Evolutionary conservation across 2,329 filamentous ascomycete species (phyloP).

Genomic region (Colletotrichum orbiculare): DNA sequence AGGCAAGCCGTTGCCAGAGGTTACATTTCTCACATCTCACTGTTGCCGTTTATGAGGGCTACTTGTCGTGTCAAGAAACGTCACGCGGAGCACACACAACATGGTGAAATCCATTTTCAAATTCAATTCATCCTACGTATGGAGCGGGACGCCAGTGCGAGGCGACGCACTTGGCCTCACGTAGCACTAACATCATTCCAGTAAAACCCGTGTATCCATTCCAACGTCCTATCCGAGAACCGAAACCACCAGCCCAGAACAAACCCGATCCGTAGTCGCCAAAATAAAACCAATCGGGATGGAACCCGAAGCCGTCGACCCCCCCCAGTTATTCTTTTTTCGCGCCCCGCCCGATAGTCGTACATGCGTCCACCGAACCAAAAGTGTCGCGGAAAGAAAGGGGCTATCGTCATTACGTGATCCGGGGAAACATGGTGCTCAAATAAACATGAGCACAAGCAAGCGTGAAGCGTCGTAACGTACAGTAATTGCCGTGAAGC

Average conservation of each 20-base stretch:
- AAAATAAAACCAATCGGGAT: not conserved
- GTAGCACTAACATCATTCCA: no score
- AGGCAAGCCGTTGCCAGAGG: no score
- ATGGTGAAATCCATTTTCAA: slow-evolving; percentile 19
- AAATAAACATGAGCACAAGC: slow-evolving; percentile 12
- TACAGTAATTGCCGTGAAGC: slow-evolving; percentile 25
- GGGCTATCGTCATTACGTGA: slow-evolving; percentile 30
- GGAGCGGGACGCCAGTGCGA: not conserved
- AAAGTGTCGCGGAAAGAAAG: slow-evolving; percentile 14
- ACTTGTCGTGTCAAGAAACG: no score
- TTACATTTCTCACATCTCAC: no score
- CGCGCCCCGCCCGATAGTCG: slow-evolving; percentile 14
- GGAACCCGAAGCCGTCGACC: slow-evolving; percentile 1
- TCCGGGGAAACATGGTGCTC: slow-evolving; percentile 8
- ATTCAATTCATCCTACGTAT: slow-evolving; percentile 12
- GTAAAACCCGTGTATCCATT: not conserved
- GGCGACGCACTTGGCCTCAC: slow-evolving; percentile 7
- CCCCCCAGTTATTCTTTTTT: not conserved
- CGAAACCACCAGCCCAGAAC: slow-evolving; percentile 5
- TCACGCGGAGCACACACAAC: no score
- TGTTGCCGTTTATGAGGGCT: no score
- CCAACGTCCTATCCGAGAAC: slow-evolving; percentile 5
- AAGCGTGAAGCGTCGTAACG: slow-evolving; percentile 31
- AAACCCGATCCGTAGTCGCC: slow-evolving; percentile 14
- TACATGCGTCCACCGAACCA: slow-evolving; percentile 27